Evolutionary conservation across 129 eudicot genomes (phyloP).

Genomic region (Artemisia annua): DNA sequence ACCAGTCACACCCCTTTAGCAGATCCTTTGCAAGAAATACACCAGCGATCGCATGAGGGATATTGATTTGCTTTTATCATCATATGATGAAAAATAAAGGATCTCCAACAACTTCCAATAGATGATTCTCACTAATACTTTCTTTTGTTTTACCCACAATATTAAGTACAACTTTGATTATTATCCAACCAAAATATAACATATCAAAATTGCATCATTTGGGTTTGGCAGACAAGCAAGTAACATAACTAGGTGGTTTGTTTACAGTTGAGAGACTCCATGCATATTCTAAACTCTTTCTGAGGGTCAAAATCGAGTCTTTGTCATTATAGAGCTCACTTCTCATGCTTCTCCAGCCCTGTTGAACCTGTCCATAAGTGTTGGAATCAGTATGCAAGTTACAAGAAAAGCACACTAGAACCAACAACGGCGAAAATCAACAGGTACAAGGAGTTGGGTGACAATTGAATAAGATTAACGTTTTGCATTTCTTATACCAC

Average conservation of each 20-base stretch:
- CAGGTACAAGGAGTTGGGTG: neutral
- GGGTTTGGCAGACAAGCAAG: neutral
- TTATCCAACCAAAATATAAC: slow-evolving; percentile 32
- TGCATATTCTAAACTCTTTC: slow-evolving; percentile 34
- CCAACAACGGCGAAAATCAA: neutral
- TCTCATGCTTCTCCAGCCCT: slow-evolving; percentile 38
- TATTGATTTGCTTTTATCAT: too few relatives aligned
- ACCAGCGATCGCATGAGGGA: too few relatives aligned
- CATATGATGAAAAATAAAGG: too few relatives aligned
- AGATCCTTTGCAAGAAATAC: too few relatives aligned
- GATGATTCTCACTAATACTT: neutral
- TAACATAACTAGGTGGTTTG: slow-evolving; percentile 28
- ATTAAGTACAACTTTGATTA: slow-evolving; percentile 21
- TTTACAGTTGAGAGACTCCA: slow-evolving; percentile 33
- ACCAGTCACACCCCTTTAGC: too few relatives aligned
- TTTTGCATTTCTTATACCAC: too few relatives aligned
- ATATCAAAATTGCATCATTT: slow-evolving; percentile 40
- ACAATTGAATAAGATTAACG: too few relatives aligned
- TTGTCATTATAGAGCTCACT: slow-evolving; percentile 21
- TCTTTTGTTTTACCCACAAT: neutral
- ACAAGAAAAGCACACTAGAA: neutral
- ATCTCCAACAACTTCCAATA: too few relatives aligned
- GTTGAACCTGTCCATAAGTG: slow-evolving; percentile 30
- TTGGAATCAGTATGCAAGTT: neutral
- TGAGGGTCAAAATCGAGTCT: slow-evolving; percentile 38